Conservation (phyloP, 208 protist species). For the Lotmaria passim region DNA sequence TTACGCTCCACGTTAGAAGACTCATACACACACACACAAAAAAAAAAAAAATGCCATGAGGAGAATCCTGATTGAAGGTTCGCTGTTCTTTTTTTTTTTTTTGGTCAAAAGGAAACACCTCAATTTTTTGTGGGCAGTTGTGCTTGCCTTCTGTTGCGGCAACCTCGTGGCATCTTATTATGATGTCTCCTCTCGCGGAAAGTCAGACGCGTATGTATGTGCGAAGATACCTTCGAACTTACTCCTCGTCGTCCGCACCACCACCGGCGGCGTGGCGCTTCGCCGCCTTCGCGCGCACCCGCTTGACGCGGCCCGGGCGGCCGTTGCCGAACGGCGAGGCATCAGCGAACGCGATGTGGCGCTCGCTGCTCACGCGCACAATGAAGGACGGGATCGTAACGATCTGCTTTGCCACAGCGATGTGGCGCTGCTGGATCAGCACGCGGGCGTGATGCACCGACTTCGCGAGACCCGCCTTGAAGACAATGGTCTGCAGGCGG, state of each 20-base stretch:
- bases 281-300: conserved; percentile 83
- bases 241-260: conserved; percentile 64
- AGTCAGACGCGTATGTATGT: too few species aligned
- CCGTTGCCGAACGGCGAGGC: conserved; percentile 97
- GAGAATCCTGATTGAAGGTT: too few species aligned
- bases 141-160: too few species aligned
- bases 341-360: conserved; percentile 98
- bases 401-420: conserved; percentile 99
- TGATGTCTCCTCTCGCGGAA: too few species aligned
- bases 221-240: too few species aligned
- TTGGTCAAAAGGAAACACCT: too few species aligned
- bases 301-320: conserved; percentile 96
- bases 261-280: conserved; percentile 74
- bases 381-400: conserved; percentile 99
- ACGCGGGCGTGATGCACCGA: conserved; percentile 99
- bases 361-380: conserved; percentile 98
- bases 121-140: too few species aligned
- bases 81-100: too few species aligned
- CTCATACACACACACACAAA: too few species aligned
- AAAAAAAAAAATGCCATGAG: too few species aligned
- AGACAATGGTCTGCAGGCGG: conserved; percentile 99
- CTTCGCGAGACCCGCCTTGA: conserved; percentile 98
- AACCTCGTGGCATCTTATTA: too few species aligned
- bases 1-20: background rate
- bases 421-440: conserved; percentile 99